Percentiles rank a stretch among this genome's conserved stretches.
Evolutionary conservation across 2,329 filamentous ascomycete species (phyloP).

Genomic region (Claviceps quebecensis): DNA sequence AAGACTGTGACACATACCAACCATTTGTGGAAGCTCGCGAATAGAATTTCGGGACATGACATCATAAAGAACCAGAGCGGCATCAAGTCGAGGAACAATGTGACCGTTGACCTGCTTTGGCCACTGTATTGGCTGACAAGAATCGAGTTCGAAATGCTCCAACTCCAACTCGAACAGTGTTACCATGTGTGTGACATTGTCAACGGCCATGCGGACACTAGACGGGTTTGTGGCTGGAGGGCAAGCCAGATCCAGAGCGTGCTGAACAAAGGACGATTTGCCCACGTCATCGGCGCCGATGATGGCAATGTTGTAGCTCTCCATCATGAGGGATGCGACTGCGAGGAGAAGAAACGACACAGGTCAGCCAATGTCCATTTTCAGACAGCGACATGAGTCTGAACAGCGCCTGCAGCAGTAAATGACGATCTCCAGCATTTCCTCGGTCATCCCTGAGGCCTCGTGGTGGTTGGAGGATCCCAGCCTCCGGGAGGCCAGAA

Average conservation of each 20-base stretch:
- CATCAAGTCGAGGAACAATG: slow-evolving; percentile 64
- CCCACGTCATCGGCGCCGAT: slow-evolving; percentile 53
- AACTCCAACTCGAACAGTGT: slow-evolving; percentile 53
- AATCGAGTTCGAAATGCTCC: slow-evolving; percentile 48
- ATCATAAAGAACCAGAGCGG: slow-evolving; percentile 77
- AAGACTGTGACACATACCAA: slow-evolving; percentile 40
- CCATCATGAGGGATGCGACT: slow-evolving; percentile 31
- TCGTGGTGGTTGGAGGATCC: slow-evolving; percentile 1
- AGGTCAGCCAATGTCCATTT: slow-evolving; percentile 5
- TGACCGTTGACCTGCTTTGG: slow-evolving; percentile 55
- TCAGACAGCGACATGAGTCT: slow-evolving; percentile 1
- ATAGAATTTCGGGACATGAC: slow-evolving; percentile 67
- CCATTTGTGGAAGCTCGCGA: slow-evolving; percentile 55
- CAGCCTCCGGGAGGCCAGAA: background rate
- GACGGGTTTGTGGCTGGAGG: slow-evolving; percentile 40
- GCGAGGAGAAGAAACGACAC: slow-evolving; percentile 5
- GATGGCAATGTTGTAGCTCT: slow-evolving; percentile 49
- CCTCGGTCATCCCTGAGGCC: background rate
- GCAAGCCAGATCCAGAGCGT: slow-evolving; percentile 40
- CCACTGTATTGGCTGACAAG: slow-evolving; percentile 46
- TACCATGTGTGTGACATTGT: slow-evolving; percentile 42
- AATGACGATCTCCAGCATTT: background rate
- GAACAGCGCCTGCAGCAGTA: background rate
- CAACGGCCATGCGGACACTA: slow-evolving; percentile 42
- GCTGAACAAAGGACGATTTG: slow-evolving; percentile 55